Percentiles rank a stretch among this genome's conserved stretches.
Conservation (phyloP, 257 asterid species). For the Plantago ovata region DNA sequence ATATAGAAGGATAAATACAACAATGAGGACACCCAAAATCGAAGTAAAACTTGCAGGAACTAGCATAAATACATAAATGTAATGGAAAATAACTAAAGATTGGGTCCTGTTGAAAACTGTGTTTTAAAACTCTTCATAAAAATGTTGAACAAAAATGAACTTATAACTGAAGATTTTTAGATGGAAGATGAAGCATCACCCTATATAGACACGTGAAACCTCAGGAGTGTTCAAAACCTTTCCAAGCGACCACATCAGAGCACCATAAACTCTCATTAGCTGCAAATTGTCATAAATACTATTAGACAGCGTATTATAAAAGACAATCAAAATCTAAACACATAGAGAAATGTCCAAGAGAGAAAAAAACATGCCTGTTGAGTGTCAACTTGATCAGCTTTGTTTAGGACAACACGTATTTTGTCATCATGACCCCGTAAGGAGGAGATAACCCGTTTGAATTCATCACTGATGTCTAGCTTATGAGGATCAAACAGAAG, state of each 20-base stretch:
- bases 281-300: conserved; percentile 23
- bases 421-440: conserved; percentile 93
- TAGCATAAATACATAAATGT: too few relatives aligned
- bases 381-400: conserved; percentile 96
- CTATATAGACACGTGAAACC: conserved; percentile 88
- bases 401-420: conserved; percentile 87
- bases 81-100: too few relatives aligned
- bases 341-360: conserved; percentile 1
- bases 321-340: not conserved
- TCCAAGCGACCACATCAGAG: conserved; percentile 99
- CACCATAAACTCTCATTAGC: conserved; percentile 99
- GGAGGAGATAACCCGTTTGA: conserved; percentile 85
- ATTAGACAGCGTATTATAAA: conserved; percentile 2
- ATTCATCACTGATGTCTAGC: conserved; percentile 94
- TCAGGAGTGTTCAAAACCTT: conserved; percentile 92
- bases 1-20: too few relatives aligned
- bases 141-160: too few relatives aligned
- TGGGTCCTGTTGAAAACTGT: too few relatives aligned
- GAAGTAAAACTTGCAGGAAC: too few relatives aligned
- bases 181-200: conserved; percentile 40
- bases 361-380: conserved; percentile 59
- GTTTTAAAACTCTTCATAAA: too few relatives aligned
- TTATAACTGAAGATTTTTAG: too few relatives aligned
- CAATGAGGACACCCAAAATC: too few relatives aligned
- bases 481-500: conserved; percentile 95